phyloP scores from a whole-genome alignment of 1,139 yeast species.

The Scheffersomyces titani region DNA sequence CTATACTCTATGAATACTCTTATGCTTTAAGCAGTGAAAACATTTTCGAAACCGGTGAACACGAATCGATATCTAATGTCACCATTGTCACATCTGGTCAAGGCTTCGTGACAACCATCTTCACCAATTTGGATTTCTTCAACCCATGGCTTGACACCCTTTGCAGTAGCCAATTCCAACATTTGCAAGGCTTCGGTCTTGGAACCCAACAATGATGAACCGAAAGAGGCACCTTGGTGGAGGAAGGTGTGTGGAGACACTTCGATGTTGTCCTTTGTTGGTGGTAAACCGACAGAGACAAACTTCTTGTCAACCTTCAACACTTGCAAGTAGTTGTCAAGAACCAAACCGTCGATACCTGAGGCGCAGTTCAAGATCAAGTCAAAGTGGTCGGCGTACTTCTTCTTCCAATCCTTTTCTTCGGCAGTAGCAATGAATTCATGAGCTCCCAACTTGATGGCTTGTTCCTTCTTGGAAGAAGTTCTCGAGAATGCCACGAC shows the following conservation, averaged over 20 bases:
- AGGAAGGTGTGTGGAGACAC: conserved; percentile 31
- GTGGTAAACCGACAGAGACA: conserved; percentile 58
- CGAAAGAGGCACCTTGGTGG: conserved; percentile 30
- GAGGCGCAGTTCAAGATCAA: conserved; percentile 51
- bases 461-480: conserved; percentile 37
- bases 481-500: conserved; percentile 43
- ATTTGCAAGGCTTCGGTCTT: conserved; percentile 37
- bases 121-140: conserved; percentile 43
- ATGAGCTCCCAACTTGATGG: conserved; percentile 37
- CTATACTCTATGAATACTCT: background rate
- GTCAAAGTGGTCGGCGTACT: conserved; percentile 40
- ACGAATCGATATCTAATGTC: conserved; percentile 24
- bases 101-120: conserved; percentile 27
- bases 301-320: conserved; percentile 48
- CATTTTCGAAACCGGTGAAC: conserved; percentile 12
- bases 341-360: conserved; percentile 34
- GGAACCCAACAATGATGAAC: conserved; percentile 38
- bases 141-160: conserved; percentile 42
- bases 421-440: conserved; percentile 42
- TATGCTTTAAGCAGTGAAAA: conserved; percentile 3
- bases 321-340: conserved; percentile 31
- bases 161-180: conserved; percentile 42
- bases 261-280: conserved; percentile 24
- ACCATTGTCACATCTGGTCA: conserved; percentile 29
- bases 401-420: conserved; percentile 33